phyloP scores from a whole-genome alignment of 495 filamentous ascomycete genomes.

The Penicillium desertorum region DNA sequence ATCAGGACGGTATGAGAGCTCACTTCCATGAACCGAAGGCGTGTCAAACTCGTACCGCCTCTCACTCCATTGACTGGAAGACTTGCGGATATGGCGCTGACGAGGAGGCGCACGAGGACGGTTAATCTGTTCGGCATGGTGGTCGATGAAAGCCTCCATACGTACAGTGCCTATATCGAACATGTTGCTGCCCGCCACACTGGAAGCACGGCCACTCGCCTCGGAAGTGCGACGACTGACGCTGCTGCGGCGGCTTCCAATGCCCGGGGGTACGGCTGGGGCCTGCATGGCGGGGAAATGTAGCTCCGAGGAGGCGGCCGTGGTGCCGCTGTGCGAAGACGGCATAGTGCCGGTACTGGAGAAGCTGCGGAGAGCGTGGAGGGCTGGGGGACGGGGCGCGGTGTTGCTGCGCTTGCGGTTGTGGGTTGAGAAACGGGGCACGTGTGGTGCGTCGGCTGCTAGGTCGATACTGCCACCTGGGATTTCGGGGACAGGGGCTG shows the following conservation, averaged over 20 bases:
- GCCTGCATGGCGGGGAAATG: constrained; percentile 35
- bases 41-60: constrained; percentile 34
- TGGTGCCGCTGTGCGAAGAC: constrained; percentile 39
- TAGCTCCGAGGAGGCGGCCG: constrained; percentile 59
- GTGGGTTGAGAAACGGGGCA: constrained; percentile 75
- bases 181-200: constrained; percentile 39
- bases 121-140: constrained; percentile 36
- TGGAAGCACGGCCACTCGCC: constrained; percentile 36
- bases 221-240: constrained; percentile 46
- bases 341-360: constrained; percentile 58
- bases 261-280: constrained; percentile 20
- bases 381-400: constrained; percentile 64
- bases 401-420: constrained; percentile 84
- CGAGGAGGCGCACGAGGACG: constrained; percentile 26
- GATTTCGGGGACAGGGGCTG: constrained; percentile 38
- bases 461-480: constrained; percentile 37
- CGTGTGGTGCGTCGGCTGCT: constrained; percentile 73
- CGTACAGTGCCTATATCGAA: constrained; percentile 81
- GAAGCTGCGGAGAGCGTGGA: constrained; percentile 63
- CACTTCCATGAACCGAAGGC: constrained; percentile 34
- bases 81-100: constrained; percentile 34
- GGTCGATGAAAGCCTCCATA: constrained; percentile 86
- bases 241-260: constrained; percentile 43
- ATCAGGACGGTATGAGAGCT: constrained; percentile 35
- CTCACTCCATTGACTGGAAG: constrained; percentile 41